phyloP scores from a whole-genome alignment of 2,329 filamentous ascomycete species.

The Sporothrix sp. region DNA sequence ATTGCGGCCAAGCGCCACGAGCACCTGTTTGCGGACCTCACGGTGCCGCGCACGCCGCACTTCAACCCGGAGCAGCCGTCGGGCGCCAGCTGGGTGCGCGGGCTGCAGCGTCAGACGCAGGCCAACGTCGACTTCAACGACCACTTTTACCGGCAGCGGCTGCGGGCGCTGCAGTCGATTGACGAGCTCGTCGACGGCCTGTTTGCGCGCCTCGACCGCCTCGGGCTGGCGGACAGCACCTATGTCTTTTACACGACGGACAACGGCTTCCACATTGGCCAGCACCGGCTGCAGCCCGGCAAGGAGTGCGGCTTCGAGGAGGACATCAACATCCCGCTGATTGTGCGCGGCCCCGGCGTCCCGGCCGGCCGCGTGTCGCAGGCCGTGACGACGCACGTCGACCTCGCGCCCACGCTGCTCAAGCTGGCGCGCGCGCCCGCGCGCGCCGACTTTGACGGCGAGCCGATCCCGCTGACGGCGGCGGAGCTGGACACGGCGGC shows the following conservation, averaged over 20 bases:
- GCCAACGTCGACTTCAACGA: conserved; percentile 38
- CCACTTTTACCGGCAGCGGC: conserved; percentile 40
- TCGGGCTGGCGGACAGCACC: conserved; percentile 52
- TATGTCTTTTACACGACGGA: conserved; percentile 50
- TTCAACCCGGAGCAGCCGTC: conserved; percentile 53
- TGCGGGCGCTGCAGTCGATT: conserved; percentile 43
- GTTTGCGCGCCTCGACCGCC: conserved; percentile 31
- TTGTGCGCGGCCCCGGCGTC: conserved; percentile 50
- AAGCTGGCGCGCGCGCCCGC: conserved; percentile 28
- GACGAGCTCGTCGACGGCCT: conserved; percentile 45
- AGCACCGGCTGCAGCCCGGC: conserved; percentile 47
- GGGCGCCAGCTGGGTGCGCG: conserved; percentile 37
- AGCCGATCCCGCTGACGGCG: conserved; percentile 36
- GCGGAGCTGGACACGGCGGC: conserved; percentile 19
- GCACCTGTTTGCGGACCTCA: conserved; percentile 49
- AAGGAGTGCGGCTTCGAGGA: conserved; percentile 50
- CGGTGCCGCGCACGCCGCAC: conserved; percentile 50
- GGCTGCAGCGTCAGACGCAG: conserved; percentile 32
- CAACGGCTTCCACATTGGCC: conserved; percentile 50
- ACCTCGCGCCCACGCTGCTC: conserved; percentile 52
- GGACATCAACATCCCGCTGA: conserved; percentile 49
- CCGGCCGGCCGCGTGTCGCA: conserved; percentile 31
- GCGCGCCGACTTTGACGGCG: conserved; percentile 45
- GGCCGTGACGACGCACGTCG: conserved; percentile 49
- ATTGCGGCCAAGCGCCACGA: conserved; percentile 51